phyloP scores from a whole-genome alignment of 495 filamentous ascomycete genomes.

The Xanthoparmelia taractica region DNA sequence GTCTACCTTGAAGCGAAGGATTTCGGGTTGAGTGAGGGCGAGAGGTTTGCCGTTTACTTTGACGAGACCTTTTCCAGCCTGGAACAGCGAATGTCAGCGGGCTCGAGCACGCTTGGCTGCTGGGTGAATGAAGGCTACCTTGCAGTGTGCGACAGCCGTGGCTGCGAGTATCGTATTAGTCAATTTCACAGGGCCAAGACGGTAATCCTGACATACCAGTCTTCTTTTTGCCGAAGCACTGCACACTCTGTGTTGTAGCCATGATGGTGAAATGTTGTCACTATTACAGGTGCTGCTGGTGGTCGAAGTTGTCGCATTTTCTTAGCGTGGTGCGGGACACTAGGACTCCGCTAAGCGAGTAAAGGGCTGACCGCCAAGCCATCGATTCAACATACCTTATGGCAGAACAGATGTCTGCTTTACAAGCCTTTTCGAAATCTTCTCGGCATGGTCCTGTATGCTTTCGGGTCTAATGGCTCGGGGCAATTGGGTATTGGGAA shows the following conservation, averaged over 20 bases:
- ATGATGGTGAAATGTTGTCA: constrained; percentile 42
- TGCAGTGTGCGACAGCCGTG: constrained; percentile 88
- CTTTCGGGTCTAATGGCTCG: constrained; percentile 87
- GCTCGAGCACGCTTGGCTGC: neutral
- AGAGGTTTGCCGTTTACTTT: constrained; percentile 98
- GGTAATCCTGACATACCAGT: constrained; percentile 46
- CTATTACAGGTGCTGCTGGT: neutral
- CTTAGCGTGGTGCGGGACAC: constrained; percentile 23
- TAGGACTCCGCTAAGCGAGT: constrained; percentile 23
- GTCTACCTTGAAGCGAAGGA: constrained; percentile 89
- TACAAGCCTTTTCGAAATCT: neutral
- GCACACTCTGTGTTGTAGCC: constrained; percentile 74
- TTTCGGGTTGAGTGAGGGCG: constrained; percentile 85
- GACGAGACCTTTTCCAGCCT: constrained; percentile 89
- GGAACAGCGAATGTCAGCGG: constrained; percentile 9
- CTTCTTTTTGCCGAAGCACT: constrained; percentile 95
- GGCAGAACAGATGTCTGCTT: neutral
- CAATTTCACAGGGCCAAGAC: neutral
- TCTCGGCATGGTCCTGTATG: constrained; percentile 48
- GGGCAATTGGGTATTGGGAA: constrained; percentile 80
- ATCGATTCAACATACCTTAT: neutral
- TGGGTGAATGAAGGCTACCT: constrained; percentile 46
- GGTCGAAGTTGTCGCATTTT: constrained; percentile 9
- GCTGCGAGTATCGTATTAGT: constrained; percentile 40
- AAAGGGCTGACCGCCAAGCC: constrained; percentile 16